Base-by-base conservation (phyloP, 305 asterid genomes). In the Andrographis paniculata region DNA sequence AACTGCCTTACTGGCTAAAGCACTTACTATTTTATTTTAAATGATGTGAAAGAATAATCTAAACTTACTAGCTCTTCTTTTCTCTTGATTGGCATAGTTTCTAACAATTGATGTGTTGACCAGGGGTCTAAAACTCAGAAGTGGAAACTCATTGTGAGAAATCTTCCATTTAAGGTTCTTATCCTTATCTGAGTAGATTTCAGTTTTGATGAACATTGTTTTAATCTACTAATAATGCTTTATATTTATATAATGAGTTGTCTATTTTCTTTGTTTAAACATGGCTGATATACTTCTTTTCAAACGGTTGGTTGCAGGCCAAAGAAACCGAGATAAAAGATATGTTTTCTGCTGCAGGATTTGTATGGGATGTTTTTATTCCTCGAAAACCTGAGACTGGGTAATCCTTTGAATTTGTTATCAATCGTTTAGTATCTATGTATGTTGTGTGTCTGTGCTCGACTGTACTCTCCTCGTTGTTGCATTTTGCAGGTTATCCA, bases 111-210 rank as follows among this genome's bases (percentile, higher is more conserved):
- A 53, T 46, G 53, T 64, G 48, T 57, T 66, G 56, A 55, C 58
- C 80, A 91, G 99, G 99, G 99, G 51, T 71, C 99, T 59, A 87
- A 91, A 68, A 70, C 82, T 42, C 88, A 80, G 68, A 87, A 81
- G 66, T 86, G 96, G 96, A 87, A 91, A 76, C 87, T 91, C 58
- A 91, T 87, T 53, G 72, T 87, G 64, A 73, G 99, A 69, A 91
- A 91, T 77, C 84, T 91, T 57, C 99, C 99, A 7, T 91, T 91
- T 75, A 73, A 83, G 96, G 99, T 87, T 53, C 43, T 33, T 46
- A 50, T 54, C 62, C 61, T 42, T 24, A 15, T 10, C n/a, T n/a
- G n/a, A n/a, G n/a, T n/a, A n/a, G n/a, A n/a, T n/a, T n/a, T n/a
- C n/a, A n/a, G n/a, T n/a, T 21, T 31, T 13, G 60, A 35, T 24